Base-by-base conservation (phyloP, 177 flowering plant genomes). In the Vitis hybrid region DNA sequence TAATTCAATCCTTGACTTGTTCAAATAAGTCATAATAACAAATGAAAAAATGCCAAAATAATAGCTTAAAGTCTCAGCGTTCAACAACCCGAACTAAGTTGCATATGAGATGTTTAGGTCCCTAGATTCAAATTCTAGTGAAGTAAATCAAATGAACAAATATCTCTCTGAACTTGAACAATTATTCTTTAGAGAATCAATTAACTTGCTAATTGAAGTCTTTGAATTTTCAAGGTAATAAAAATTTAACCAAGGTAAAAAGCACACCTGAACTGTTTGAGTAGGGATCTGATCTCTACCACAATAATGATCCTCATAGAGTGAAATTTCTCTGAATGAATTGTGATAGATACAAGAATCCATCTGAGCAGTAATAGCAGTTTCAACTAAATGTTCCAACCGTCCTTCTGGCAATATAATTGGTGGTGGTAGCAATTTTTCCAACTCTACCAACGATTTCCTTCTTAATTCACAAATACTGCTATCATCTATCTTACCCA, bases 331-430 rank as follows among this genome's bases (percentile, higher is more conserved):
- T 60, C 70, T 84, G 10, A 62, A 23, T 1, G 85, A 79, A 79
- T 85, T 87, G 73, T 92, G 97, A 78, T 86, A 91, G 68, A 88
- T 13, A 72, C 98, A 94, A 11, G 84, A 79, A 68, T 89, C 91
- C 56, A 78, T 72, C 79, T 91, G 91, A 9, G 83, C 51, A 55
- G 68, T 62, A 54, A 87, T 70, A 17, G 88, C 86, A 72, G 73
- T 81, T 82, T 91, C 98, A 58, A 91, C 86, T 74, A 94, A 71
- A 72, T 89, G 84, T 66, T 89, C 97, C 86, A 94, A 80, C 76
- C 98, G 81, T 80, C 88, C 81, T 65, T 83, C 89, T 0, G 97
- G 93, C 60, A 94, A 1, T 14, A 75, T 64, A 65, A 84, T 61
- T 11, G 90, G 87, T 12, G 97, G 89, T 32, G 98, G 97, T 72